These are phyloP conservation scores for Hemisphaericaspora nanyangensis DNA, from an alignment of 805 yeast species.

Conservation along the genomic window DNA sequence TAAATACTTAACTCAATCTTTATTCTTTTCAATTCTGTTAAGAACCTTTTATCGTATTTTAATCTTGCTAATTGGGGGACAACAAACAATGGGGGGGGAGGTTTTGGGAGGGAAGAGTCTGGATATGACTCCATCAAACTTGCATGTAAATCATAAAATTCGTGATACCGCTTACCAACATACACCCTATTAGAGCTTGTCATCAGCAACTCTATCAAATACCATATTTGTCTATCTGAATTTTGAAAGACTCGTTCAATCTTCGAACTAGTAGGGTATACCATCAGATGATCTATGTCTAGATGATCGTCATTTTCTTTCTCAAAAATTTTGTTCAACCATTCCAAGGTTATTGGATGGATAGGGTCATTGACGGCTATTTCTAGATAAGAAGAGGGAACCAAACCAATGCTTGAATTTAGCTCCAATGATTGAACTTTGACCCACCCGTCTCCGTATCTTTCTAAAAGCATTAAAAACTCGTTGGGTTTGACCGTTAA, in stretches of 20 bases:
- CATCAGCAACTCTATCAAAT: slow-evolving; percentile 25
- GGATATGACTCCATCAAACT: slow-evolving; percentile 8
- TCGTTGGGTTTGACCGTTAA: slow-evolving; percentile 24
- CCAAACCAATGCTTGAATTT: slow-evolving; percentile 21
- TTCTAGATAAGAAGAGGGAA: slow-evolving; percentile 38
- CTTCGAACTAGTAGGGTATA: slow-evolving; percentile 12
- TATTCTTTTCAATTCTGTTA: slow-evolving; percentile 16
- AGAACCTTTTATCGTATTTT: slow-evolving; percentile 11
- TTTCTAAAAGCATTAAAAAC: slow-evolving; percentile 27
- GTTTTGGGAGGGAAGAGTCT: slow-evolving; percentile 18
- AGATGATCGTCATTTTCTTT: no score
- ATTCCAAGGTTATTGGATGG: slow-evolving; percentile 28
- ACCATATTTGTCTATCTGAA: slow-evolving; percentile 24
- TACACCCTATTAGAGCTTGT: slow-evolving; percentile 16
- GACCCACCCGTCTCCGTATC: slow-evolving; percentile 41
- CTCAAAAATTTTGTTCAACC: slow-evolving; percentile 22
- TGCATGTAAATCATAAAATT: slow-evolving; percentile 32
- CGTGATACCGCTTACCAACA: slow-evolving; percentile 32
- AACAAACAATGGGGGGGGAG: slow-evolving; percentile 26
- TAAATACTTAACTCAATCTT: slow-evolving; percentile 24
- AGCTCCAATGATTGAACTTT: slow-evolving; percentile 26
- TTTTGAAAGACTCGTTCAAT: slow-evolving; percentile 27
- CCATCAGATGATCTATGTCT: no score
- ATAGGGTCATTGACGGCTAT: slow-evolving; percentile 35
- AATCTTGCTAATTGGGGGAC: slow-evolving; percentile 2